Conservation (phyloP, 768 basidiomycete species). For the Calocybe cyanea region DNA sequence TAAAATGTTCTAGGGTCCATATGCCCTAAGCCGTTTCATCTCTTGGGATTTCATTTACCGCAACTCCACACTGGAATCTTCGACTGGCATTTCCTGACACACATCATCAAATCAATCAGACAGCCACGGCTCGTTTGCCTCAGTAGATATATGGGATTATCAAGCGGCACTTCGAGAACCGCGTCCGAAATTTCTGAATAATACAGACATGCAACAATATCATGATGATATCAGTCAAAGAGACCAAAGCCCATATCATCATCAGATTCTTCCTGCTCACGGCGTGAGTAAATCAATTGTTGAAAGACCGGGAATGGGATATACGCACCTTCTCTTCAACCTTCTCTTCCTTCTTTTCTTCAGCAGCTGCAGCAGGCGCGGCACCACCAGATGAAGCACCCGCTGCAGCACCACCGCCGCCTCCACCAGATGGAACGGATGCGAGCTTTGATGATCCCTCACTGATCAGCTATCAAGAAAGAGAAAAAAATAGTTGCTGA, state of each 20-base stretch:
- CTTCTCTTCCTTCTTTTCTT: slow-evolving; percentile 87
- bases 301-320: slow-evolving; percentile 12
- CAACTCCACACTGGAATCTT: too few species aligned
- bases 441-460: slow-evolving; percentile 92
- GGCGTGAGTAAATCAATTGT: slow-evolving; percentile 4
- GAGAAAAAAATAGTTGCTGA: slow-evolving; percentile 4
- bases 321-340: slow-evolving; percentile 77
- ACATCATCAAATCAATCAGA: slow-evolving; percentile 2
- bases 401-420: slow-evolving; percentile 47
- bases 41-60: too few species aligned
- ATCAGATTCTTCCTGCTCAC: slow-evolving; percentile 81
- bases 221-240: slow-evolving; percentile 66
- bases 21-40: too few species aligned
- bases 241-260: slow-evolving; percentile 99
- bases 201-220: slow-evolving; percentile 7
- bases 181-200: background rate
- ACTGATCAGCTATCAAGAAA: slow-evolving; percentile 66
- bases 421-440: slow-evolving; percentile 91
- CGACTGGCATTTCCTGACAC: too few species aligned
- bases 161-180: too few species aligned
- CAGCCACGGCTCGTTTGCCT: background rate
- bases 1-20: too few species aligned
- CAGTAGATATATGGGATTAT: too few species aligned
- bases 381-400: slow-evolving; percentile 54
- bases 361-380: slow-evolving; percentile 37